Base-by-base conservation (phyloP, 1,284 basidiomycete species). In the Ceraceosorus bombacis region DNA sequence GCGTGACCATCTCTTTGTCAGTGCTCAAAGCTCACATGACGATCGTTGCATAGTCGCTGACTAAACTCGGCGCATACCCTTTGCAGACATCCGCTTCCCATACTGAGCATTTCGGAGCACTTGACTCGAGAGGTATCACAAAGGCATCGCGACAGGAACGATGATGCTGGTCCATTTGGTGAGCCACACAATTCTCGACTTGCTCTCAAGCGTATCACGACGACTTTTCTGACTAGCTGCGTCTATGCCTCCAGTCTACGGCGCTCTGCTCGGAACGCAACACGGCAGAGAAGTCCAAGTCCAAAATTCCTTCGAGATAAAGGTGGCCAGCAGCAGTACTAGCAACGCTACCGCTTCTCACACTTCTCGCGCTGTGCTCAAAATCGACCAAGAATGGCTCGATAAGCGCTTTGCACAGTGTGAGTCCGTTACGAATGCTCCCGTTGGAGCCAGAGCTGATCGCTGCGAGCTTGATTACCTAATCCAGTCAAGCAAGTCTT, bases 101-200 rank as follows among this genome's bases (percentile, higher is more conserved):
- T 98, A 74, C 83, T 98, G 65, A 96, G 93, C 79, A 88, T 98
- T 68, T 95, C 92, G 1, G 94, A 98, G 73, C 93, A 97, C 80
- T 82, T 89, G 68, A 95, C 89, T 49, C 85, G 95, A 69, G 81
- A 92, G 8, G 89, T 92, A 53, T 53, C 53, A 43, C 43, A 59
- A 1, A 56, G 65, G 10, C 54, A 60, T 6, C 60, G 41, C 46
- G 63, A 61, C 59, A 43, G 38, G 52, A 51, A n/a, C 13, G 27
- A 6, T 6, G n/a, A 17, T 7, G 27, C 9, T n/a, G 5, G 17
- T 6, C 38, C 17, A 1, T 13, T 12, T 10, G 38, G 27, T 43
- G 12, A 12, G 5, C 43, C 49, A 6, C 40, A 46, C 37, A 9
- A 41, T 48, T 55, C 41, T n/a, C 8, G 36, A 36, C 4, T 49